Evolutionary conservation across 768 basidiomycete genomes (phyloP).

Genomic region (Rhizopogon vinicolor): DNA sequence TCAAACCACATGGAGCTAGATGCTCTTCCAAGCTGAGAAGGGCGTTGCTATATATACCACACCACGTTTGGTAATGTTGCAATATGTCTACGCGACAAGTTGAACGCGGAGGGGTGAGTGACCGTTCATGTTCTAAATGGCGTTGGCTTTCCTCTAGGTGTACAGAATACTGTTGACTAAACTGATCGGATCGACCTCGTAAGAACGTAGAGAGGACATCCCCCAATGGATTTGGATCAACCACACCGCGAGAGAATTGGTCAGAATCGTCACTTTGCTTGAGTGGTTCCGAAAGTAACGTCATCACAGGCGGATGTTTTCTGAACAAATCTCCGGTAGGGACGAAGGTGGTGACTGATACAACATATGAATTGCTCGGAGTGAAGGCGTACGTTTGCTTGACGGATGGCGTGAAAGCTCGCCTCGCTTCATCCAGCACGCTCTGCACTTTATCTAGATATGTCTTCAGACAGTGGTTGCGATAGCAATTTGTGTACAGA

Average conservation of each 20-base stretch:
- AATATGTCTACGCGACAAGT: no score
- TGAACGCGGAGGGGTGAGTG: background rate
- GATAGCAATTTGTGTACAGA: constrained; percentile 13
- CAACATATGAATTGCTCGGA: background rate
- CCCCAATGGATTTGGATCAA: background rate
- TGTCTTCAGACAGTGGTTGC: constrained; percentile 6
- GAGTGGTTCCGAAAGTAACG: background rate
- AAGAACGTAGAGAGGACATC: background rate
- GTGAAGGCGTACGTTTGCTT: background rate
- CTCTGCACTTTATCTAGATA: constrained; percentile 10
- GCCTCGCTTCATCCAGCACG: constrained; percentile 1
- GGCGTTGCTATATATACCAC: background rate
- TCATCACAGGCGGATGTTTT: background rate
- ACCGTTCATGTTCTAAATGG: constrained; percentile 5
- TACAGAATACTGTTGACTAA: constrained; percentile 9
- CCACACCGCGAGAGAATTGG: background rate
- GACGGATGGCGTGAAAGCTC: background rate
- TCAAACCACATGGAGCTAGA: no score
- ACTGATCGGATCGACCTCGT: background rate
- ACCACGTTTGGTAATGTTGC: background rate
- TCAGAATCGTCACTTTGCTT: no score
- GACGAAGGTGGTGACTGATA: background rate
- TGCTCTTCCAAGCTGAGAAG: no score
- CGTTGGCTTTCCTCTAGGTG: constrained; percentile 7
- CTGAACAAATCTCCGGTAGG: background rate